Base-by-base conservation (phyloP, 768 basidiomycete genomes). In the Phanerodontia chrysosporium region DNA sequence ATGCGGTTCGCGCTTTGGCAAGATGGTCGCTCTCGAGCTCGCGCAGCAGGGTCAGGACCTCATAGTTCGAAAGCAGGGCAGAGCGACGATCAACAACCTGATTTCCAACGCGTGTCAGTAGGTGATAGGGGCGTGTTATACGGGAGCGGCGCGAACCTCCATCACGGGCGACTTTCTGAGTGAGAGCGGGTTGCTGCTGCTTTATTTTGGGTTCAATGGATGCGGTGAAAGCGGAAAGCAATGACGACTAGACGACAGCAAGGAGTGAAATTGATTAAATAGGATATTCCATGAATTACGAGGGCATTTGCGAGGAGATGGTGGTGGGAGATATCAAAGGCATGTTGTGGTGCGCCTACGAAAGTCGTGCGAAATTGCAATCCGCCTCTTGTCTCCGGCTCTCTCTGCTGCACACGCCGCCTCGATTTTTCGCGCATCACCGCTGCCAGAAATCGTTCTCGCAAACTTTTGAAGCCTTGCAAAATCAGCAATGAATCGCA, bases 51-150 rank as follows among this genome's bases (percentile, higher is more conserved):
- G 80, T 67, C 48, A 95, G 76, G 60, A 97, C 94, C 72, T 98
- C 95, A 66, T 79, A 84, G 73, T 97, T 96, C 30, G 92, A 89
- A 16, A 98, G 81, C 55, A 96, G 83, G n/a, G 91, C 85, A 16
- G 89, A 77, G 53, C 89, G 83, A 12, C 85, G 67, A 61, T 88
- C 84, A 58, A 92, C 66, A 25, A 91, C 83, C 89, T 92, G 51
- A 0, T 14, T n/a, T 18, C 10, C 35, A 22, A 45, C 28, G 39
- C 39, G 39, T 42, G 39, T 42, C 39, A 42, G 35, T 39, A 24
- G 36, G 49, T 42, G 32, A 45, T 46, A 22, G 25, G 22, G 28
- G 44, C 46, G n/a, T 54, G 30, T 51, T 32, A 28, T 27, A 27
- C 4, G 30, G 35, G 58, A 12, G 8, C 49, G 49, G 22, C 35